Evolutionary conservation across 1,284 basidiomycete species (phyloP), one percentile per base, ranked within the genome.

Genomic region (Coniferiporia weirii): DNA sequence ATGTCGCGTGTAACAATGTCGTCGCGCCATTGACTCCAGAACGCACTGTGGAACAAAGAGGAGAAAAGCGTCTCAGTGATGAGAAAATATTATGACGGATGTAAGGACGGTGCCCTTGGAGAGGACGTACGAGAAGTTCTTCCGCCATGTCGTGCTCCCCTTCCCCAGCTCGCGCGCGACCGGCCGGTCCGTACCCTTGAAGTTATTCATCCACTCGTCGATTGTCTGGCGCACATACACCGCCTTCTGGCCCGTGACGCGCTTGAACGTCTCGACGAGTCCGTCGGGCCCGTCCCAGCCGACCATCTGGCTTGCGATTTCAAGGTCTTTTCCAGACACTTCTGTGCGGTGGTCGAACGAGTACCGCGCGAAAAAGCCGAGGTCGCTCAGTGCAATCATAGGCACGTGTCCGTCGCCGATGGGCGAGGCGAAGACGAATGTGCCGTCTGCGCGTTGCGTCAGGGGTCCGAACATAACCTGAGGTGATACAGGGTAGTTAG

Each of bases 341-440:
- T 68, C 64, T 7, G 63, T 66, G 47, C 74, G 75, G 59, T 79
- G 67, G 64, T 78, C 76, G 66, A 80, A 77, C 1, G 73, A 74
- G 64, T 76, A 78, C 19, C 76, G 72, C 13, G 73, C 75, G 71
- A 75, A 80, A 70, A 72, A 79, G 47, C 74, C 78, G 32, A 80
- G 64, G 64, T 79, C 78, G 19, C 65, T 62, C 15, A 80, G 71
- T 3, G 76, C 70, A 44, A 79, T 75, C 69, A 79, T 69, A 27
- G 76, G 75, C n/a, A 77, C 68, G 55, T 75, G 72, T 0, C 76
- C 78, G 36, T 71, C 67, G 6, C 66, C 69, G 36, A 77, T 65
- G 0, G 74, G 72, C 10, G 72, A 65, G 3, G 73, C 75, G 64
- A 79, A 79, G n/a, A 79, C 74, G 52, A 72, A 70, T 0, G 76